These are phyloP conservation scores for Aspergillus sp. DNA, from an alignment of 2,329 filamentous ascomycete species.

Conservation along the genomic window DNA sequence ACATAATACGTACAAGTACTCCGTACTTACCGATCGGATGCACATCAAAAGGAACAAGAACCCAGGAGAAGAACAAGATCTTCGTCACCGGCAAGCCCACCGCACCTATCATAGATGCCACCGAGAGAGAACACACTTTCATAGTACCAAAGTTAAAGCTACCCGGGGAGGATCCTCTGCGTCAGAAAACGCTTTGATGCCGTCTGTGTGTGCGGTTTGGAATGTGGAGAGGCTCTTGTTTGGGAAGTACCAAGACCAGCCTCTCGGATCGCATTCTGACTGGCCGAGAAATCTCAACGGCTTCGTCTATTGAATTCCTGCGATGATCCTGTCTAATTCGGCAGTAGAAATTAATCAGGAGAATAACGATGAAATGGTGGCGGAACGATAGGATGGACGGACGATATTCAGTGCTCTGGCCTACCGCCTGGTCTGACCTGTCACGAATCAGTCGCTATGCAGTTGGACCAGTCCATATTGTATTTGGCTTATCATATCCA, in stretches of 20 bases:
- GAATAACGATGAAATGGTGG: no score
- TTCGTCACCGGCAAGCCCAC: conserved; percentile 7
- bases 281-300: no score
- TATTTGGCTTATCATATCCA: conserved; percentile 3
- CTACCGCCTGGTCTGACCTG: conserved; percentile 18
- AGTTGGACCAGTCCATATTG: not conserved
- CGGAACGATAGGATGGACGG: not conserved
- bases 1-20: no score
- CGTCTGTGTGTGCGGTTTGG: conserved; percentile 3
- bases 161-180: conserved; percentile 5
- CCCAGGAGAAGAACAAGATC: conserved; percentile 1
- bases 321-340: no score
- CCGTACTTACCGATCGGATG: not conserved
- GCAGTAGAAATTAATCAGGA: no score
- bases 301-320: no score
- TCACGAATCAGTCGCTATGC: conserved; percentile 22
- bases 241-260: not conserved
- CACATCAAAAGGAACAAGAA: not conserved
- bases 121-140: conserved; percentile 1
- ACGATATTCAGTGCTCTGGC: not conserved
- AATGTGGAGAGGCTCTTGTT: conserved; percentile 7
- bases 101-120: conserved; percentile 10
- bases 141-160: not conserved
- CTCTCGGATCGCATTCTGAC: no score
- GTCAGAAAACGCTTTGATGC: conserved; percentile 14